Percentiles rank a stretch among this genome's conserved stretches.
Evolutionary conservation across 768 basidiomycete species (phyloP).

Genomic region (Tremella fuciformis): DNA sequence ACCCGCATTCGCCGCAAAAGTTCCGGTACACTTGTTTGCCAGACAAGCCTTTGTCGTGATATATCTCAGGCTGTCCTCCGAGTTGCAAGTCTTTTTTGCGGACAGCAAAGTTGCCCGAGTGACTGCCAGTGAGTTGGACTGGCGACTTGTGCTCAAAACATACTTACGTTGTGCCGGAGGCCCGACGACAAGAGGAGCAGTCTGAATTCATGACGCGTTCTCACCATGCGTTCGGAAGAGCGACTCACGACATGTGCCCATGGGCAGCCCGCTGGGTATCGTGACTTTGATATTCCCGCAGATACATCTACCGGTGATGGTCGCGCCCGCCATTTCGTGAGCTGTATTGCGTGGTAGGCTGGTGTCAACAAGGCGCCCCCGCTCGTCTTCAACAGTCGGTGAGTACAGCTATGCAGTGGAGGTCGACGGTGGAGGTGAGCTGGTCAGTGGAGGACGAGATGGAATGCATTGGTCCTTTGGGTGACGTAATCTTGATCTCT

Average conservation of each 20-base stretch:
- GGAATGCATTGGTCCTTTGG: too few species aligned
- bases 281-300: conserved; percentile 17
- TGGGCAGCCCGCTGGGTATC: conserved; percentile 6
- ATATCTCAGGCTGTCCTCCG: conserved; percentile 11
- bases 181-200: conserved; percentile 11
- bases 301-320: conserved; percentile 10
- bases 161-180: conserved; percentile 15
- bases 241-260: conserved; percentile 14
- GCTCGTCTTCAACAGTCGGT: not conserved
- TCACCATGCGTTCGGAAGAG: not conserved
- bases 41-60: conserved; percentile 9
- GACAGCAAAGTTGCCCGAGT: conserved; percentile 12
- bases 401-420: not conserved
- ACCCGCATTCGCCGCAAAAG: conserved; percentile 24
- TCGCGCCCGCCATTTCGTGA: not conserved
- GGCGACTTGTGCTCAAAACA: not conserved
- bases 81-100: conserved; percentile 9
- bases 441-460: not conserved
- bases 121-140: not conserved
- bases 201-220: conserved; percentile 8
- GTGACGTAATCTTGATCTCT: not conserved
- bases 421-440: not conserved
- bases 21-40: conserved; percentile 11
- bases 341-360: too few species aligned
- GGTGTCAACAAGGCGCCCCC: too few species aligned